Evolutionary conservation across 2,329 filamentous ascomycete species (phyloP), one percentile per base, ranked within the genome.

Genomic region (Phyllosticta citrichinensis): DNA sequence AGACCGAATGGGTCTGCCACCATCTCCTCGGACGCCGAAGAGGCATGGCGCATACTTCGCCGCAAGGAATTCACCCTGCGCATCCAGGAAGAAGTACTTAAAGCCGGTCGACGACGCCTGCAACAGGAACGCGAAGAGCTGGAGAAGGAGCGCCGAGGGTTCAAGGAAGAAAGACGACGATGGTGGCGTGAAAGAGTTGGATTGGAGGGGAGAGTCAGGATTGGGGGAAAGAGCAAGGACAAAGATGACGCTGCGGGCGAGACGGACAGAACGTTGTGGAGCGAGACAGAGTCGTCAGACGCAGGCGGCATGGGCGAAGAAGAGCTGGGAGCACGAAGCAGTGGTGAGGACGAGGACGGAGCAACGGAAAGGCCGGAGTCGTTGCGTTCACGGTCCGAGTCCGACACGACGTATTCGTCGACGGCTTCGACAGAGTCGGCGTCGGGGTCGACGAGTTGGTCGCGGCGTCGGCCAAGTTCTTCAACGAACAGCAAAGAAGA

Each of bases 121-220:
- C 40, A 30, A 2, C 53, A 60, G 24, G 58, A 60, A 17, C 58
- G 58, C 12, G 58, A 51, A 9, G 53, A 22, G 24, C 51, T 60
- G 35, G 58, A 60, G 19, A 56, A 12, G 58, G 58, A 60, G 40
- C 50, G 33, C 40, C 25, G 35, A 4, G 52, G 22, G 2, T 27
- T 52, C 19, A 20, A 27, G 10, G 35, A 56, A 12, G 40, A 40
- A 22, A 27, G 50, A 19, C 22, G 55, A 24, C 30, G n/a, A 10
- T 53, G 33, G 17, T n/a, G 52, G 24, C 12, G 40, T 2, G 19
- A 20, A 33, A 33, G 52, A 47, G 14, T 47, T 47, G 40, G 40
- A 4, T 47, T 19, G 14, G 12, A 47, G 20, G 30, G 17, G 52
- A 56, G 25, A 35, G 33, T 9, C n/a, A 56, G 40, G 2, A 8